These are phyloP conservation scores for Schizosaccharomyces versatilis DNA, from an alignment of 1,139 yeast genomes.

Conservation along the genomic window DNA sequence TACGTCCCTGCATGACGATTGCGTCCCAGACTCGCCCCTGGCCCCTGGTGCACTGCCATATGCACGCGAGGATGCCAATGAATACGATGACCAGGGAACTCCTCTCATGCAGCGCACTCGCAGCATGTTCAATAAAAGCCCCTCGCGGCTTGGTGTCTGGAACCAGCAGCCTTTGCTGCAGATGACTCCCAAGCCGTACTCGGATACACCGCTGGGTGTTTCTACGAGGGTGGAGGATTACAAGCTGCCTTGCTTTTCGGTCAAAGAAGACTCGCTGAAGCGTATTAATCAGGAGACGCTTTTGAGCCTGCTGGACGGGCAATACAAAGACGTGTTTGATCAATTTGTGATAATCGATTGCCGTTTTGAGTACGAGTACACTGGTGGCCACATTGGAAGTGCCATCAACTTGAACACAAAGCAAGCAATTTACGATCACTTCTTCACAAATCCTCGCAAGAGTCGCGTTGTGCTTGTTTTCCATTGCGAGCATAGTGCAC, in stretches of 20 bases:
- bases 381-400: slow-evolving; percentile 76
- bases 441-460: slow-evolving; percentile 27
- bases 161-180: not conserved
- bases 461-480: slow-evolving; percentile 39
- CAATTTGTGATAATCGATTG: slow-evolving; percentile 55
- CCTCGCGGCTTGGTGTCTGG: not conserved
- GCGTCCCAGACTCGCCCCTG: too few relatives aligned
- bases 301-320: slow-evolving; percentile 38
- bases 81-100: not conserved
- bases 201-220: not conserved
- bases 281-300: slow-evolving; percentile 49
- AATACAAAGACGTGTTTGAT: slow-evolving; percentile 33
- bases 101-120: not conserved
- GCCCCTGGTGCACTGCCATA: not conserved
- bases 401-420: slow-evolving; percentile 53
- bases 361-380: slow-evolving; percentile 73
- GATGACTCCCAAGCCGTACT: not conserved
- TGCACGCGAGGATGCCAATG: not conserved
- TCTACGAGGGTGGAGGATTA: slow-evolving; percentile 1
- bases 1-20: not conserved
- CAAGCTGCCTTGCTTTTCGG: slow-evolving; percentile 23
- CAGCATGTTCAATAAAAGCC: not conserved
- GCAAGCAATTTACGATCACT: not conserved
- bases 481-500: slow-evolving; percentile 86
- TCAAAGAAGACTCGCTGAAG: slow-evolving; percentile 46